Conservation (phyloP, 495 filamentous ascomycete species). For the Penicillium crystallinum region DNA sequence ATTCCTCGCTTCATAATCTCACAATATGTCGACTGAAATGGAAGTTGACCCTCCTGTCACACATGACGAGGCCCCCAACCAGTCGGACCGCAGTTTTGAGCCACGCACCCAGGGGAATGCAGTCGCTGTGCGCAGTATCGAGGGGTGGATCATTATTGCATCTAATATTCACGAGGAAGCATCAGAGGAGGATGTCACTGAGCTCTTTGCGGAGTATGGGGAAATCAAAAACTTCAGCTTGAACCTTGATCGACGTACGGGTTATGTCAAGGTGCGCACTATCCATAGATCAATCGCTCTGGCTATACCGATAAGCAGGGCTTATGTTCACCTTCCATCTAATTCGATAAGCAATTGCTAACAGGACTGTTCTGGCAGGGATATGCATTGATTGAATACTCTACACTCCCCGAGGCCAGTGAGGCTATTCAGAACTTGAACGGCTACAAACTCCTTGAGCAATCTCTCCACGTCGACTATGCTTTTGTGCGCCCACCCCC, state of each 20-base stretch:
- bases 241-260: slow-evolving; percentile 89
- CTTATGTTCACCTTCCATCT: too few species aligned
- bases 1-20: neutral
- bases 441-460: slow-evolving; percentile 79
- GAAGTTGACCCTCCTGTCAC: slow-evolving; percentile 62
- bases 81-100: slow-evolving; percentile 55
- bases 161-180: slow-evolving; percentile 98
- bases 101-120: slow-evolving; percentile 71
- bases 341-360: slow-evolving; percentile 3
- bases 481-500: slow-evolving; percentile 95
- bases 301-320: too few species aligned
- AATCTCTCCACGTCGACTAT: slow-evolving; percentile 89
- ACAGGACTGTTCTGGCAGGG: slow-evolving; percentile 49
- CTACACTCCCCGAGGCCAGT: slow-evolving; percentile 77
- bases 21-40: slow-evolving; percentile 70
- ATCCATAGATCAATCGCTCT: too few species aligned
- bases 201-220: slow-evolving; percentile 92
- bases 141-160: slow-evolving; percentile 97
- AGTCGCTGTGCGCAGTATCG: slow-evolving; percentile 92
- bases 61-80: slow-evolving; percentile 40
- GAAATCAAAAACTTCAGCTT: slow-evolving; percentile 97
- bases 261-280: slow-evolving; percentile 86
- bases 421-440: slow-evolving; percentile 83
- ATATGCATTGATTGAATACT: slow-evolving; percentile 90
- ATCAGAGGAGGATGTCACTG: slow-evolving; percentile 89